Percentiles rank a stretch among this genome's conserved stretches.
phyloP scores from a whole-genome alignment of 2,329 filamentous ascomycete genomes.

The Exophiala aquamarina region DNA sequence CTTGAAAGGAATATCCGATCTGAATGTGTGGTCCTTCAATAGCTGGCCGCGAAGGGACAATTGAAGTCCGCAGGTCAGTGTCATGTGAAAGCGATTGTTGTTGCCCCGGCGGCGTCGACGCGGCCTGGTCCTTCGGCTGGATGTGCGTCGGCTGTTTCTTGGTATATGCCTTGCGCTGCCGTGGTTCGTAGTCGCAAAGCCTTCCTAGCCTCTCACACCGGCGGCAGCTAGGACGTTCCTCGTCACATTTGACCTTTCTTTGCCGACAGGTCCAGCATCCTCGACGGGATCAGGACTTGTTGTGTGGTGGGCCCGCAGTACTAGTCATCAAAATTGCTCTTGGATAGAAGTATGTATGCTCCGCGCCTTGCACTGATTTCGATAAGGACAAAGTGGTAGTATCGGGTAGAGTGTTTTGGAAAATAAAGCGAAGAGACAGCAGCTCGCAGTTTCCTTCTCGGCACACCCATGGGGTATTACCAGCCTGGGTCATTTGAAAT shows the following conservation, averaged over 20 bases:
- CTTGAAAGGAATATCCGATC: not conserved
- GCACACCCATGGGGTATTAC: no score
- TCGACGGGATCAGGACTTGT: not conserved
- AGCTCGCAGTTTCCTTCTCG: no score
- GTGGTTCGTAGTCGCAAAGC: not conserved
- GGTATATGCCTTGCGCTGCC: not conserved
- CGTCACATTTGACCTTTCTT: not conserved
- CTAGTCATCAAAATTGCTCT: no score
- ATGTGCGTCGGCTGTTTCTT: not conserved
- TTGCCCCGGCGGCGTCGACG: not conserved
- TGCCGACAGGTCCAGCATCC: not conserved
- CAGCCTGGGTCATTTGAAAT: no score
- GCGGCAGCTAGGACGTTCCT: not conserved
- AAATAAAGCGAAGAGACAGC: no score
- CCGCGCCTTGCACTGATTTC: no score
- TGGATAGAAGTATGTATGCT: no score
- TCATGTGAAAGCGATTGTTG: not conserved
- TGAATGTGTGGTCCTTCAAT: not conserved
- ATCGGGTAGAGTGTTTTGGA: no score
- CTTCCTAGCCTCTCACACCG: conserved; percentile 1
- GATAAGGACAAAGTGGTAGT: no score
- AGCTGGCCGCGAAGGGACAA: not conserved
- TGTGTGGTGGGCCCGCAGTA: not conserved
- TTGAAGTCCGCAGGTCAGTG: not conserved
- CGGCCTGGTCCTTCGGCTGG: not conserved